Conservation (phyloP, 106 monocot genomes). For the Dendrobium chrysotoxum region DNA sequence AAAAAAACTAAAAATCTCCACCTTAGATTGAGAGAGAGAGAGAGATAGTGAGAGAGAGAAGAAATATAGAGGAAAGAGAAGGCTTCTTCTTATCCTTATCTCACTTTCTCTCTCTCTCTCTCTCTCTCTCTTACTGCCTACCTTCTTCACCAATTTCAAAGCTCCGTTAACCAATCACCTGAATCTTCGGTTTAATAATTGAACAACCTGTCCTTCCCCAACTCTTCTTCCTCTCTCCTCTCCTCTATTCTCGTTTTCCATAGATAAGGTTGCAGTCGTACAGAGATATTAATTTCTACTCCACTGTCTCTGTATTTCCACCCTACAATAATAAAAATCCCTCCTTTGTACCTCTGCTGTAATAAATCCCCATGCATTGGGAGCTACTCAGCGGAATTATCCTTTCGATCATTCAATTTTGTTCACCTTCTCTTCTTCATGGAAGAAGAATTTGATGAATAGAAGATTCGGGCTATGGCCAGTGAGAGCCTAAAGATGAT, state of each 20-base stretch:
- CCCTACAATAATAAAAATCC: not conserved
- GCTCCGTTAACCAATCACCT: not conserved
- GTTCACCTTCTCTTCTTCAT: not conserved
- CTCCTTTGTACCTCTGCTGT: not conserved
- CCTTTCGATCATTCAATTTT: not conserved
- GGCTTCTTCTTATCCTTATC: too few species aligned
- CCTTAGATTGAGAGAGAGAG: too few species aligned
- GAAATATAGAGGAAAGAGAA: too few species aligned
- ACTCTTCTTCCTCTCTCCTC: not conserved
- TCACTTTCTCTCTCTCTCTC: too few species aligned
- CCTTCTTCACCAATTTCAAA: not conserved
- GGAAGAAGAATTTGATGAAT: conserved; percentile 20
- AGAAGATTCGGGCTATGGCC: conserved; percentile 14
- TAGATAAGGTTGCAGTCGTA: too few species aligned
- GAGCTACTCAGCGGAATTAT: not conserved
- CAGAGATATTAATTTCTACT: too few species aligned
- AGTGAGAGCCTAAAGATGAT: not conserved
- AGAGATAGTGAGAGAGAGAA: too few species aligned
- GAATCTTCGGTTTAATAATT: too few species aligned
- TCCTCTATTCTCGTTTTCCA: not conserved
- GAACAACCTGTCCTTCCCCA: not conserved
- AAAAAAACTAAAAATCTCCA: too few species aligned
- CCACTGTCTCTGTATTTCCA: not conserved
- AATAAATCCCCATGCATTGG: conserved; percentile 6
- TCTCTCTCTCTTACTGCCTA: not conserved